Evolutionary conservation across 2,329 filamentous ascomycete genomes (phyloP).

Genomic region (Apiospora malaysiana): DNA sequence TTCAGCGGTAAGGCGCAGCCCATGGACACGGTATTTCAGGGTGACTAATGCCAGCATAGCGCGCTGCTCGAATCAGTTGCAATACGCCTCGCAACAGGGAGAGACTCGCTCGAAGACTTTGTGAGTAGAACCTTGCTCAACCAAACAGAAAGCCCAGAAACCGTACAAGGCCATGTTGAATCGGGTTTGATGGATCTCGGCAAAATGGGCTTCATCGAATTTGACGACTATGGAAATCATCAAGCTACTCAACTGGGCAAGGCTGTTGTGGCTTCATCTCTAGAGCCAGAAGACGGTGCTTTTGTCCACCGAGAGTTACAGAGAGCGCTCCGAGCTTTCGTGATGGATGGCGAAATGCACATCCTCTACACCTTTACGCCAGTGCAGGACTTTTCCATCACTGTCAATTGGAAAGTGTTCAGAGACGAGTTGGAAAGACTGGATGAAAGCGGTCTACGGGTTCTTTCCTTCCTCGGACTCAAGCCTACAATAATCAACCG

Average conservation of each 20-base stretch:
- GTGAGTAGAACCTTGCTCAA: slow-evolving; percentile 71
- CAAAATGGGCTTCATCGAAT: slow-evolving; percentile 58
- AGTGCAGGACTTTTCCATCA: slow-evolving; percentile 61
- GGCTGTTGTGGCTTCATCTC: slow-evolving; percentile 74
- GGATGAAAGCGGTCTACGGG: slow-evolving; percentile 74
- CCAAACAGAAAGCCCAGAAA: slow-evolving; percentile 56
- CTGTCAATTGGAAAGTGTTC: slow-evolving; percentile 75
- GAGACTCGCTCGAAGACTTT: slow-evolving; percentile 70
- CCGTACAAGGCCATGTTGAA: slow-evolving; percentile 61
- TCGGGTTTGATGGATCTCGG: slow-evolving; percentile 64
- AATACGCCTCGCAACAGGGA: slow-evolving; percentile 70
- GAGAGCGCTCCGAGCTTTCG: slow-evolving; percentile 72
- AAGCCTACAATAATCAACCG: slow-evolving; percentile 70
- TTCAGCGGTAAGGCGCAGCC: slow-evolving; percentile 61
- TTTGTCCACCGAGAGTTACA: slow-evolving; percentile 74
- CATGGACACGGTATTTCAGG: background rate
- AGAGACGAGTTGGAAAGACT: slow-evolving; percentile 72
- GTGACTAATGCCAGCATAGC: slow-evolving; percentile 44
- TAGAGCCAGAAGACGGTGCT: slow-evolving; percentile 76
- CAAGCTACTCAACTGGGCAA: slow-evolving; percentile 69
- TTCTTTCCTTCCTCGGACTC: slow-evolving; percentile 71
- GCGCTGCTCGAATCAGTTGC: slow-evolving; percentile 75
- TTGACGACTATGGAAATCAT: slow-evolving; percentile 57
- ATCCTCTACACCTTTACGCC: slow-evolving; percentile 80
- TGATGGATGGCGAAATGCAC: slow-evolving; percentile 83